Percentiles rank a stretch among this genome's conserved stretches.
phyloP scores from a whole-genome alignment of 345 rosid species.

The Gossypium anomalum region DNA sequence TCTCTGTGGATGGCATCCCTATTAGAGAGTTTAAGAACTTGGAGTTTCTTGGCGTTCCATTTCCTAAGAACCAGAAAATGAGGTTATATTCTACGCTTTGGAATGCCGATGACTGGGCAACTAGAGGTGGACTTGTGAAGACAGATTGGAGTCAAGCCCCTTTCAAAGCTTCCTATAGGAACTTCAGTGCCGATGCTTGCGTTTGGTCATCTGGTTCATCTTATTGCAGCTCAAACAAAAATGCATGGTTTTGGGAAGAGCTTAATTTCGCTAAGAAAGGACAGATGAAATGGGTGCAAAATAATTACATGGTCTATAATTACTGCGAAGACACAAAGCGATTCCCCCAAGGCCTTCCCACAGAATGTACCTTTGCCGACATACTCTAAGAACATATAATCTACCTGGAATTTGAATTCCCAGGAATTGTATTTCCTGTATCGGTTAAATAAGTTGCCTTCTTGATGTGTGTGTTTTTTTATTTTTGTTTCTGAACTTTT shows the following conservation, averaged over 20 bases:
- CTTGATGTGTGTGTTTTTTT: background rate
- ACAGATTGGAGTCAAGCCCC: slow-evolving; percentile 1
- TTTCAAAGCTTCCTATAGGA: background rate
- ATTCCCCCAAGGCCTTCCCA: slow-evolving; percentile 45
- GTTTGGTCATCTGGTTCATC: slow-evolving; percentile 18
- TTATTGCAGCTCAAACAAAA: slow-evolving; percentile 29
- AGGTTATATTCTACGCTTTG: background rate
- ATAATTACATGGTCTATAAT: slow-evolving; percentile 45
- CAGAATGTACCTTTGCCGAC: slow-evolving; percentile 28
- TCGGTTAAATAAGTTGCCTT: background rate
- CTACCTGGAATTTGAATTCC: background rate
- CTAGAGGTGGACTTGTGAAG: background rate
- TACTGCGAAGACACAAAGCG: slow-evolving; percentile 45
- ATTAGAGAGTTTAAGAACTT: slow-evolving; percentile 5
- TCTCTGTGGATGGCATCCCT: background rate
- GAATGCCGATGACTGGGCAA: background rate
- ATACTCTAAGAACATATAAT: background rate
- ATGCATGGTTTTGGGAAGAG: slow-evolving; percentile 40
- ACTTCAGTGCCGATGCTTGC: background rate
- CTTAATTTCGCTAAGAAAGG: slow-evolving; percentile 28
- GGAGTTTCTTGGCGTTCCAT: background rate
- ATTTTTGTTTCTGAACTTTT: background rate
- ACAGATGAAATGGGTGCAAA: slow-evolving; percentile 47
- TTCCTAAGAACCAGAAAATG: background rate
- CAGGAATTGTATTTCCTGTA: too few relatives aligned